phyloP scores from a whole-genome alignment of 2,329 filamentous ascomycete species.

The Rutstroemia sp. region DNA sequence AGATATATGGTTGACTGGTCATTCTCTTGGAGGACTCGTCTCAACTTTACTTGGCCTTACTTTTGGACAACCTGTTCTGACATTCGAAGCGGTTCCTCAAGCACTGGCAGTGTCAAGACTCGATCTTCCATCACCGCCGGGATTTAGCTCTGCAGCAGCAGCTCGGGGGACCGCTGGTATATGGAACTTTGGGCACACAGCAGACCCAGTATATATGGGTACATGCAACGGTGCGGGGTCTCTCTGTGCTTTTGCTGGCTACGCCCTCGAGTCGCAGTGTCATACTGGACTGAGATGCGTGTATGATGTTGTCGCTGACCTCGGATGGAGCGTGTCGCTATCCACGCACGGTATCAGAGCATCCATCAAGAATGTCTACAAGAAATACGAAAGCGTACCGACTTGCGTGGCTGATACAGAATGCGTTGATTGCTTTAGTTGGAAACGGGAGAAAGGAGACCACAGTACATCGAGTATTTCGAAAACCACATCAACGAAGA shows the following conservation, averaged over 20 bases:
- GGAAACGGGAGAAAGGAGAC: slow-evolving; percentile 93
- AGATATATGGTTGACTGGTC: slow-evolving; percentile 80
- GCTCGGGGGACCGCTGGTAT: slow-evolving; percentile 62
- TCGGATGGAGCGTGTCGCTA: slow-evolving; percentile 84
- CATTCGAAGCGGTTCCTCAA: slow-evolving; percentile 86
- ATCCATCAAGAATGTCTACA: slow-evolving; percentile 78
- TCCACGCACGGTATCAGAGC: slow-evolving; percentile 81
- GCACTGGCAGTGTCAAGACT: slow-evolving; percentile 77
- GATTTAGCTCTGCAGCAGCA: slow-evolving; percentile 44
- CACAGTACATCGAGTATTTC: slow-evolving; percentile 62
- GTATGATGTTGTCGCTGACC: slow-evolving; percentile 84
- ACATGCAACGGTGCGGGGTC: slow-evolving; percentile 83
- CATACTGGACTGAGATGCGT: slow-evolving; percentile 80
- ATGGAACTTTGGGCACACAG: slow-evolving; percentile 88
- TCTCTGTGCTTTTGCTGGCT: slow-evolving; percentile 77
- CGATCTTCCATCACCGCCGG: slow-evolving; percentile 75
- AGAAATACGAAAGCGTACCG: slow-evolving; percentile 72
- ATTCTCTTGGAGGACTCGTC: slow-evolving; percentile 87
- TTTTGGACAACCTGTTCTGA: slow-evolving; percentile 78
- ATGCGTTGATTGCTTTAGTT: slow-evolving; percentile 79
- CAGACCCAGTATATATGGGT: slow-evolving; percentile 88
- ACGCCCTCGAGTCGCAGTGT: slow-evolving; percentile 81
- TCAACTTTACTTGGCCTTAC: slow-evolving; percentile 79
- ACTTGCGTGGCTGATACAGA: slow-evolving; percentile 64
- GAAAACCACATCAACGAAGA: slow-evolving; percentile 45